Percentiles rank a stretch among this genome's conserved stretches.
phyloP scores from a whole-genome alignment of 2,329 filamentous ascomycete genomes.

The Colletotrichum falcatum region DNA sequence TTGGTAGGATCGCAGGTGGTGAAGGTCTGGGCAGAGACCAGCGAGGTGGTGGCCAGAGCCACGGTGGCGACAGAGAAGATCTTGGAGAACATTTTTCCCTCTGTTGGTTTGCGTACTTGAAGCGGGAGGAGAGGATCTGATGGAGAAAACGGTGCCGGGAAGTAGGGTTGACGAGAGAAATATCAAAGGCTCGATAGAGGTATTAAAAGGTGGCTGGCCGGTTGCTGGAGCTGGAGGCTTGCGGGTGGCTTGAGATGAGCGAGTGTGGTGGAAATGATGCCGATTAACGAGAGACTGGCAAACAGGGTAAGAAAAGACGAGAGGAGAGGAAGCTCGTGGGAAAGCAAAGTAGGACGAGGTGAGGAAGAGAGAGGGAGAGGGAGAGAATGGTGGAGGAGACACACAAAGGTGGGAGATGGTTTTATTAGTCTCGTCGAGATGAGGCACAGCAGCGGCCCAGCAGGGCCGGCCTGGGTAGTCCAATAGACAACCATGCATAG shows the following conservation, averaged over 20 bases:
- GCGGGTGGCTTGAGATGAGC: slow-evolving; percentile 22
- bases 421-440: slow-evolving; percentile 33
- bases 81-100: slow-evolving; percentile 44
- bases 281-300: slow-evolving; percentile 41
- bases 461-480: slow-evolving; percentile 5
- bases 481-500: background rate
- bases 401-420: slow-evolving; percentile 34
- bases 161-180: slow-evolving; percentile 8
- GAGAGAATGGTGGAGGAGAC: background rate
- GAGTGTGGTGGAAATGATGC: slow-evolving; percentile 37
- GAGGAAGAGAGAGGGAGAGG: slow-evolving; percentile 4
- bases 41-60: slow-evolving; percentile 61
- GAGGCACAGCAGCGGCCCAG: slow-evolving; percentile 28
- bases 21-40: slow-evolving; percentile 67
- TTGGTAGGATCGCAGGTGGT: slow-evolving; percentile 68
- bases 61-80: slow-evolving; percentile 61
- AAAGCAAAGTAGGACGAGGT: slow-evolving; percentile 33
- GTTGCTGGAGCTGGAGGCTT: slow-evolving; percentile 25
- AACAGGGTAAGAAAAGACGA: slow-evolving; percentile 23
- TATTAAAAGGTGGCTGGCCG: slow-evolving; percentile 31
- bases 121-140: background rate
- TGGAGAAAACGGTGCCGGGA: background rate
- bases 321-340: slow-evolving; percentile 29
- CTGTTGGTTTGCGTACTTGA: background rate
- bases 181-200: slow-evolving; percentile 19